Evolutionary conservation across 2,329 filamentous ascomycete species (phyloP).

Genomic region (Talaromyces sp.): DNA sequence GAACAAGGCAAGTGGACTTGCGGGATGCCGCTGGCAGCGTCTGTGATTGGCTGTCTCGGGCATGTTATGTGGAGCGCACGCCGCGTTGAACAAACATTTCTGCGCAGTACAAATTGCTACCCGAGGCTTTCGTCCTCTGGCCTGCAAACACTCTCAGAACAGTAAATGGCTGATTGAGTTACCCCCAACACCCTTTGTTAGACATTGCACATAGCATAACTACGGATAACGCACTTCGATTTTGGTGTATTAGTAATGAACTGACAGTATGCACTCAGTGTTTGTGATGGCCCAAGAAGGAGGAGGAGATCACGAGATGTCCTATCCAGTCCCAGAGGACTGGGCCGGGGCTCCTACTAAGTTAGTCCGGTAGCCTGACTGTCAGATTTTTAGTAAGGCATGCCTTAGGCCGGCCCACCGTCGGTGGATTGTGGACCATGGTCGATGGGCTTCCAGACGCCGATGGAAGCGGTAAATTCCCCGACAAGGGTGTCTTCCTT

Average conservation of each 20-base stretch:
- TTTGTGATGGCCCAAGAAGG: background rate
- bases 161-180: background rate
- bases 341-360: slow-evolving; percentile 2
- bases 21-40: background rate
- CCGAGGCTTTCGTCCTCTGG: background rate
- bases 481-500: background rate
- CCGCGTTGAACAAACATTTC: background rate
- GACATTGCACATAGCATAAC: background rate
- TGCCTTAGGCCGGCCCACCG: background rate
- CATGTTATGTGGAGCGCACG: background rate
- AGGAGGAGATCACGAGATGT: background rate
- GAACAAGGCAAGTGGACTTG: slow-evolving; percentile 2
- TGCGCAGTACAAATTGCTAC: background rate
- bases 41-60: slow-evolving; percentile 4
- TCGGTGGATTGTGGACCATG: slow-evolving; percentile 12
- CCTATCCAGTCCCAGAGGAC: background rate
- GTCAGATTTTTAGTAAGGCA: background rate
- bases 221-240: background rate
- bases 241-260: no score
- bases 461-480: slow-evolving; percentile 1
- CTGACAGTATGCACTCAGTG: background rate
- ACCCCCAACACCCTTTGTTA: background rate
- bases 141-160: background rate
- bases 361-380: background rate
- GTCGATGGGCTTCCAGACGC: slow-evolving; percentile 19